Percentiles rank a stretch among this genome's conserved stretches.
Conservation (phyloP, 352 stramenopile species). For the Globisporangium nunn region DNA sequence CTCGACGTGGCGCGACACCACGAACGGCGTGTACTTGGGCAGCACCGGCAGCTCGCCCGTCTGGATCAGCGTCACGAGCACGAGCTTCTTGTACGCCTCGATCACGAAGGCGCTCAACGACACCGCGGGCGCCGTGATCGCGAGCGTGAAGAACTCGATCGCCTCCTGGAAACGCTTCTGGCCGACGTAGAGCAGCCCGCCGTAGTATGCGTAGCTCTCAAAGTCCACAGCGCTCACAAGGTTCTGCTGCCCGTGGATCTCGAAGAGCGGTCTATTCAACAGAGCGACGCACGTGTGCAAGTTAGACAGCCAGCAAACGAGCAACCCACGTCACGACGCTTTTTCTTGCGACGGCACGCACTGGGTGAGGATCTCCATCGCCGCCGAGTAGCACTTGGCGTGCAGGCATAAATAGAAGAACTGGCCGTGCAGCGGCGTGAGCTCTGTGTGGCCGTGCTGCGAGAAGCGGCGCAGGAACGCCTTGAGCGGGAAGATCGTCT, state of each 20-base stretch:
- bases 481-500: slow-evolving; percentile 61
- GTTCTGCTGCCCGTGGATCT: slow-evolving; percentile 56
- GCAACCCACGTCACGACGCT: too few relatives aligned
- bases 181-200: slow-evolving; percentile 60
- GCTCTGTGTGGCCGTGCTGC: slow-evolving; percentile 35
- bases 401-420: slow-evolving; percentile 81
- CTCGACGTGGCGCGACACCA: slow-evolving; percentile 65
- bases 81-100: slow-evolving; percentile 79
- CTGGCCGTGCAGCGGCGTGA: slow-evolving; percentile 61
- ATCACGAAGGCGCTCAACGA: slow-evolving; percentile 74
- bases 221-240: slow-evolving; percentile 57
- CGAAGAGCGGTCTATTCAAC: slow-evolving; percentile 45
- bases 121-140: slow-evolving; percentile 62
- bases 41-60: slow-evolving; percentile 42
- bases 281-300: slow-evolving; percentile 3
- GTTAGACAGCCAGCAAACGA: background rate
- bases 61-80: slow-evolving; percentile 60
- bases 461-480: slow-evolving; percentile 59
- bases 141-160: slow-evolving; percentile 64
- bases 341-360: slow-evolving; percentile 18
- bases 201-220: slow-evolving; percentile 81
- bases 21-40: slow-evolving; percentile 77
- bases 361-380: slow-evolving; percentile 59
- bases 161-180: slow-evolving; percentile 75
- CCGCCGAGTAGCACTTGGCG: slow-evolving; percentile 73